Percentiles rank a stretch among this genome's conserved stretches.
These are phyloP conservation scores for Gigaspora rosea DNA, from an alignment of 192 early-diverging fungal genomes.

Conservation along the genomic window DNA sequence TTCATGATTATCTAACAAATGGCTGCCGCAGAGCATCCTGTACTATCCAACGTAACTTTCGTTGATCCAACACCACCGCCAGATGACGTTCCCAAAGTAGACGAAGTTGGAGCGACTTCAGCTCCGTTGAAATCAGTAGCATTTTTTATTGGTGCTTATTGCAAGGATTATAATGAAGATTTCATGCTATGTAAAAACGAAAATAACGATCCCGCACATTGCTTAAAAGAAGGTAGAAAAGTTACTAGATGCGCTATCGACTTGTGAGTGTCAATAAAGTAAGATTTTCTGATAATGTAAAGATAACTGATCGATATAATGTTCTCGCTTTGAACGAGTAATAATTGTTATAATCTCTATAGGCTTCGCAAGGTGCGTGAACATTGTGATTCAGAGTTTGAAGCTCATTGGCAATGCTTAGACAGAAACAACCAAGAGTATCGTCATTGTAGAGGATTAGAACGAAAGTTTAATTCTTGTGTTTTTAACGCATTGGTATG, in stretches of 20 bases:
- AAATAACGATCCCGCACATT: conserved; percentile 84
- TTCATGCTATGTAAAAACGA: conserved; percentile 97
- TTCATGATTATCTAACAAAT: not conserved
- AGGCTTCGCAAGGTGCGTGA: conserved; percentile 86
- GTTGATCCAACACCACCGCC: conserved; percentile 87
- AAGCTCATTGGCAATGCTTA: conserved; percentile 88
- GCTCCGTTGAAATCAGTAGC: conserved; percentile 91
- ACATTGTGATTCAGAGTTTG: conserved; percentile 86
- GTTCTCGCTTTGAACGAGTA: not conserved
- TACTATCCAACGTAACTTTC: conserved; percentile 34
- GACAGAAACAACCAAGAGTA: conserved; percentile 91
- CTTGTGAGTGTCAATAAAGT: conserved; percentile 53
- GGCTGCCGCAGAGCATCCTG: not conserved
- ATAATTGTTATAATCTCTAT: conserved; percentile 4
- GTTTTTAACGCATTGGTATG: conserved; percentile 85
- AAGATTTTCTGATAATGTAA: too few species aligned
- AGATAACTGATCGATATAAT: too few species aligned
- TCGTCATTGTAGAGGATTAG: conserved; percentile 75
- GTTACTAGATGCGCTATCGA: conserved; percentile 94
- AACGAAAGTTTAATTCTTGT: conserved; percentile 83
- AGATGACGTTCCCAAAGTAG: conserved; percentile 65
- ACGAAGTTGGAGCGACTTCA: conserved; percentile 88
- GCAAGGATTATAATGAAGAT: conserved; percentile 93
- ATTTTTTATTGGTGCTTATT: conserved; percentile 86
- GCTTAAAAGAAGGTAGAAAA: conserved; percentile 91